Evolutionary conservation across 2,329 filamentous ascomycete genomes (phyloP).

Genomic region (Talaromyces sp.): DNA sequence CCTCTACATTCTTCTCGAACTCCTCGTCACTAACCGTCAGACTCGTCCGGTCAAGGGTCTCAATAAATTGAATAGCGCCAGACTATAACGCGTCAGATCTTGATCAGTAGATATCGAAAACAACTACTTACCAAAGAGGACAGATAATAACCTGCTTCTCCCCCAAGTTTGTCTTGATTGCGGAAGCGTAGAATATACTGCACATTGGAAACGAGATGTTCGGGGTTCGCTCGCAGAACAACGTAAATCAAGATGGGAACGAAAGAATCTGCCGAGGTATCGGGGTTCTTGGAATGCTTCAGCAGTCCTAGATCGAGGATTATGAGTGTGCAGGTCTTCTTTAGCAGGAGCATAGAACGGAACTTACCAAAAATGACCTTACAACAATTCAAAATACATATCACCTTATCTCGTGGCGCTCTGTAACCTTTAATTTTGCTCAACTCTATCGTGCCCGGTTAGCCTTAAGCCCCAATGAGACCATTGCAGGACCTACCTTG

Average conservation of each 20-base stretch:
- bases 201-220: constrained; percentile 93
- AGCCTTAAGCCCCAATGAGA: not conserved
- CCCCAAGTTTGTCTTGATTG: constrained; percentile 93
- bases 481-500: constrained; percentile 58
- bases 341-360: not conserved
- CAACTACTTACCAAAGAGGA: constrained; percentile 70
- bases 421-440: constrained; percentile 95
- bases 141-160: constrained; percentile 97
- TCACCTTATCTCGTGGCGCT: constrained; percentile 96
- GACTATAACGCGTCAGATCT: constrained; percentile 25
- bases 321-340: not conserved
- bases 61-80: constrained; percentile 92
- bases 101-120: not conserved
- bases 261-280: constrained; percentile 94
- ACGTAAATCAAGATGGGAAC: constrained; percentile 94
- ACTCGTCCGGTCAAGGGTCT: constrained; percentile 90
- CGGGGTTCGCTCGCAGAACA: constrained; percentile 88
- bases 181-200: constrained; percentile 97
- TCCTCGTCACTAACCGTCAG: constrained; percentile 92
- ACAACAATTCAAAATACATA: constrained; percentile 96
- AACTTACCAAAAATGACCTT: constrained; percentile 91
- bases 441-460: constrained; percentile 58
- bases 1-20: constrained; percentile 94
- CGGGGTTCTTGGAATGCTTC: constrained; percentile 78
- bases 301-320: constrained; percentile 61